phyloP scores from a whole-genome alignment of 2,329 filamentous ascomycete species.

The Tolypocladium inflatum region DNA sequence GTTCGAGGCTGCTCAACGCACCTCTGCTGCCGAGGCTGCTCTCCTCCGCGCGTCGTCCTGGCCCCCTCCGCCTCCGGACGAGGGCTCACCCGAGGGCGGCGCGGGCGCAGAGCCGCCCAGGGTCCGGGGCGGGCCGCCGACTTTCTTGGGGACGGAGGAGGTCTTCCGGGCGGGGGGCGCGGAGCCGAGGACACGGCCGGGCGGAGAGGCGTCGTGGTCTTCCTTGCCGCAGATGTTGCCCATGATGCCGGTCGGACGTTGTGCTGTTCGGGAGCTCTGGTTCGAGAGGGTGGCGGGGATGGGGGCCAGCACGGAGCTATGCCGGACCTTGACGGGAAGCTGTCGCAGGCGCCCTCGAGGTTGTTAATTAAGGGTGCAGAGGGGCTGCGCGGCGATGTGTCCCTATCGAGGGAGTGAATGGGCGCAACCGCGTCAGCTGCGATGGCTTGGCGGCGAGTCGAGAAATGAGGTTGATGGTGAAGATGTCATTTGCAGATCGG shows the following conservation, averaged over 20 bases:
- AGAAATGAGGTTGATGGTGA: not conserved
- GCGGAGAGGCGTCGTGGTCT: constrained; percentile 53
- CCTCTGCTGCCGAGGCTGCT: constrained; percentile 79
- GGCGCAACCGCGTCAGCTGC: not conserved
- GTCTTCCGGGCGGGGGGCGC: constrained; percentile 32
- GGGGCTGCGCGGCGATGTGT: not conserved
- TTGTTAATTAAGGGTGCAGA: not conserved
- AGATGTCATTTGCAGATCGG: not conserved
- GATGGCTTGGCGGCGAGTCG: not conserved
- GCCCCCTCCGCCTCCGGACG: constrained; percentile 14
- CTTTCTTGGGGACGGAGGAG: constrained; percentile 41
- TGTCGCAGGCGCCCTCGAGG: not conserved
- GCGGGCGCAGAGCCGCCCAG: constrained; percentile 42
- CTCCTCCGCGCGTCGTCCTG: constrained; percentile 56
- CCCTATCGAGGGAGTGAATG: not conserved
- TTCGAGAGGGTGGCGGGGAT: not conserved
- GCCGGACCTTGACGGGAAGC: not conserved
- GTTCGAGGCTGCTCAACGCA: constrained; percentile 30
- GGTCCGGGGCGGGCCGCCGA: constrained; percentile 51
- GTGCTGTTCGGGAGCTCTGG: not conserved
- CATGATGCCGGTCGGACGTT: constrained; percentile 40
- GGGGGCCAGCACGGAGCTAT: not conserved
- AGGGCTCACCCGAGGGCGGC: constrained; percentile 5
- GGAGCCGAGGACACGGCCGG: constrained; percentile 63
- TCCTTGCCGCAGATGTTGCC: constrained; percentile 81